Conservation (phyloP, 768 basidiomycete species). For the Albatrellus ellisii region DNA sequence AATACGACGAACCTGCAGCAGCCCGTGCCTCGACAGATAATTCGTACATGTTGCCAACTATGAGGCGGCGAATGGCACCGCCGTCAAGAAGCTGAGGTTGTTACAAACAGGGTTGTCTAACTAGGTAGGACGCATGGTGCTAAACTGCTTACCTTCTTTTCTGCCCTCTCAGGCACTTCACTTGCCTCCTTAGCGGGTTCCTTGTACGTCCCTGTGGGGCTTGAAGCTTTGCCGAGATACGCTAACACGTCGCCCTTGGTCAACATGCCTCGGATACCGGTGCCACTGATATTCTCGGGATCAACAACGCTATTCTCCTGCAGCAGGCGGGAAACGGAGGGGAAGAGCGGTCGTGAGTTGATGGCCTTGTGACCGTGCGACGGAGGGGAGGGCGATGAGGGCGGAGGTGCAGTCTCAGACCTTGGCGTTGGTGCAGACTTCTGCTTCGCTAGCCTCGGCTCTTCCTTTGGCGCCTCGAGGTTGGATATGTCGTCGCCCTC, state of each 20-base stretch:
- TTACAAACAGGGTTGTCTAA: too few relatives aligned
- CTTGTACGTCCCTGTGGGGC: constrained; percentile 66
- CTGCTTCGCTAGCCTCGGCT: constrained; percentile 11
- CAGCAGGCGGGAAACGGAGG: constrained; percentile 78
- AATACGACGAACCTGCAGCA: constrained; percentile 24
- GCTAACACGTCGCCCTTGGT: constrained; percentile 94
- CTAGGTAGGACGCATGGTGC: too few relatives aligned
- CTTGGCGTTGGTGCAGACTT: constrained; percentile 14
- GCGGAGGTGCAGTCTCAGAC: constrained; percentile 17
- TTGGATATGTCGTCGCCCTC: constrained; percentile 92
- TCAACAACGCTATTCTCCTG: constrained; percentile 46
- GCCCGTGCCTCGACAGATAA: constrained; percentile 37
- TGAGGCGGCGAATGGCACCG: constrained; percentile 46
- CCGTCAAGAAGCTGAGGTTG: constrained; percentile 57
- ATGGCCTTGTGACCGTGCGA: constrained; percentile 20
- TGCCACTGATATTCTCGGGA: constrained; percentile 65
- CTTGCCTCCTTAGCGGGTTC: constrained; percentile 18
- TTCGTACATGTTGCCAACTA: constrained; percentile 47
- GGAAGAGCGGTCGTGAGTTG: constrained; percentile 71
- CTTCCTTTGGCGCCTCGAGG: constrained; percentile 47
- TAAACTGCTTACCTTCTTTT: constrained; percentile 27
- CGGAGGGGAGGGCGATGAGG: constrained; percentile 18
- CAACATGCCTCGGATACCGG: constrained; percentile 84
- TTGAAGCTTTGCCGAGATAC: constrained; percentile 71
- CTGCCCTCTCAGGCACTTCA: constrained; percentile 19